phyloP scores from a whole-genome alignment of 768 basidiomycete genomes.

The Tremella fuciformis region DNA sequence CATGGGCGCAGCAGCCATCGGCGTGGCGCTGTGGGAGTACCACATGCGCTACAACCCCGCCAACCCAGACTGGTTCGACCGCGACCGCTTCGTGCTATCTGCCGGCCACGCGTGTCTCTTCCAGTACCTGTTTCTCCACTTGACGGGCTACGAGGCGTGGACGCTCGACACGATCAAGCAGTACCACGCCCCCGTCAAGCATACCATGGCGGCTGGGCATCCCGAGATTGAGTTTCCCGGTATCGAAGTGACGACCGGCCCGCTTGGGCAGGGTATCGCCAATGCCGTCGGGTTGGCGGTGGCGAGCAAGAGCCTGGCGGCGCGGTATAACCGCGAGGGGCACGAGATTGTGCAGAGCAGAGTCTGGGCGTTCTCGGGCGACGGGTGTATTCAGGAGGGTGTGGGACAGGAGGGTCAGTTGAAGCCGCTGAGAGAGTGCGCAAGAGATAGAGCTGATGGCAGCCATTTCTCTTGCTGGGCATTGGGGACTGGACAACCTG shows the following conservation, averaged over 20 bases:
- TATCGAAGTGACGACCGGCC: constrained; percentile 48
- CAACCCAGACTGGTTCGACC: constrained; percentile 51
- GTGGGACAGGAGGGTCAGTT: constrained; percentile 47
- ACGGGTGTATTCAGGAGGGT: constrained; percentile 51
- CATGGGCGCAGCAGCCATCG: constrained; percentile 52
- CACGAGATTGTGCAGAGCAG: constrained; percentile 38
- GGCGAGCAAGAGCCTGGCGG: constrained; percentile 44
- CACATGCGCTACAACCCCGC: constrained; percentile 50
- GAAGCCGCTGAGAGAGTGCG: no score
- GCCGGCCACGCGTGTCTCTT: constrained; percentile 51
- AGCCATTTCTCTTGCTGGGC: constrained; percentile 49
- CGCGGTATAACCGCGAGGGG: constrained; percentile 43
- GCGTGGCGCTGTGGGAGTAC: constrained; percentile 48
- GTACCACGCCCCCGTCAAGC: constrained; percentile 45
- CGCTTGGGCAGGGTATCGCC: constrained; percentile 50
- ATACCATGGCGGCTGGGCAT: constrained; percentile 48
- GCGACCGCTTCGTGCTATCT: constrained; percentile 49
- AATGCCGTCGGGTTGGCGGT: constrained; percentile 50
- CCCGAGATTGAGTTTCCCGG: constrained; percentile 50
- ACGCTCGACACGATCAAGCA: constrained; percentile 46
- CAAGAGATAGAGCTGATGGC: constrained; percentile 4
- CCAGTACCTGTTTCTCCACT: constrained; percentile 49
- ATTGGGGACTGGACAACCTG: constrained; percentile 48
- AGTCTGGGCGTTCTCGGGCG: constrained; percentile 50
- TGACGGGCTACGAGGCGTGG: constrained; percentile 50